Percentiles rank a stretch among this genome's conserved stretches.
These are phyloP conservation scores for Giardia duodenalis DNA, from an alignment of 208 protist genomes.

Conservation along the genomic window DNA sequence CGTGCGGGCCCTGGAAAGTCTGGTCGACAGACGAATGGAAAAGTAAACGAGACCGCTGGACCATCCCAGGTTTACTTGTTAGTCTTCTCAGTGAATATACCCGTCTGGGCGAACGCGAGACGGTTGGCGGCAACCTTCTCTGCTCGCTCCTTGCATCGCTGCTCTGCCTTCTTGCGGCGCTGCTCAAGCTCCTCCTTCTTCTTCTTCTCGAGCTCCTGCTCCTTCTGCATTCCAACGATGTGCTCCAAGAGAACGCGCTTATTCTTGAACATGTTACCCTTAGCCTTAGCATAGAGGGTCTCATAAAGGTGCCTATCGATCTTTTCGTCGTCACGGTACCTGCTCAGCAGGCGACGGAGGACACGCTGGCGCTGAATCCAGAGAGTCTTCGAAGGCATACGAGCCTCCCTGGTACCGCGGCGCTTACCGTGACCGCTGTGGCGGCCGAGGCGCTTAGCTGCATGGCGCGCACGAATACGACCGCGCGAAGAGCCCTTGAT, in stretches of 20 bases:
- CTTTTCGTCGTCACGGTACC: conserved; percentile 89
- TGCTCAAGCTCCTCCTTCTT: neutral
- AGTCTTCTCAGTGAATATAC: neutral
- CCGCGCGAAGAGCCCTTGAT: conserved; percentile 74
- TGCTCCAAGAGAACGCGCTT: conserved; percentile 92
- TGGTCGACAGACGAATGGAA: neutral
- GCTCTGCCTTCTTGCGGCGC: neutral
- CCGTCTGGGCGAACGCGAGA: neutral
- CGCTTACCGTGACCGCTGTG: conserved; percentile 78
- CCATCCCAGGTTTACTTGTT: neutral
- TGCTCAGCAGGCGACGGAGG: conserved; percentile 77
- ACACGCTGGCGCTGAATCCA: conserved; percentile 92
- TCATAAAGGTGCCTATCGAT: conserved; percentile 79
- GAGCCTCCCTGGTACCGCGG: conserved; percentile 80
- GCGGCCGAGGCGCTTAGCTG: conserved; percentile 69
- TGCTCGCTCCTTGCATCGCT: neutral
- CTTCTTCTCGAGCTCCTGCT: conserved; percentile 43
- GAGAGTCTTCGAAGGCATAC: conserved; percentile 79
- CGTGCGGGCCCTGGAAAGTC: neutral
- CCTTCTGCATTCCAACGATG: conserved; percentile 87
- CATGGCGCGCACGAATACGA: conserved; percentile 64
- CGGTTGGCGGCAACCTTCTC: neutral
- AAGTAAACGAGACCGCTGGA: too few relatives aligned
- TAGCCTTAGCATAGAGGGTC: conserved; percentile 51
- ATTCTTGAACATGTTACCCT: conserved; percentile 98